Conservation (phyloP, 306 rosid genomes). For the Pyrus bretschneideri region DNA sequence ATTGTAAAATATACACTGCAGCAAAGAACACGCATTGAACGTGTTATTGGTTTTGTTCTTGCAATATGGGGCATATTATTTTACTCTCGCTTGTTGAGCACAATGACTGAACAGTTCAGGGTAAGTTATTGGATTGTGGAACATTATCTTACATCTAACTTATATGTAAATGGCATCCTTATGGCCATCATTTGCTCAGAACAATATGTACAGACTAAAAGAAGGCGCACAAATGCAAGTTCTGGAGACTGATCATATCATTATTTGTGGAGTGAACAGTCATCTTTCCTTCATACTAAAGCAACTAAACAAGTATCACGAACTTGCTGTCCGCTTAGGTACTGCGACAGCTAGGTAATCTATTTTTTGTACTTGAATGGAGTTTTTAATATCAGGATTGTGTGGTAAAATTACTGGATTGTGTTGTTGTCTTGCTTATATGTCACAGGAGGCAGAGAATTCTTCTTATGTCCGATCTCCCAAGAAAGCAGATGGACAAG, state of each 20-base stretch:
- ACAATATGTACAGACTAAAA: conserved; percentile 83
- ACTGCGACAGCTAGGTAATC: conserved; percentile 89
- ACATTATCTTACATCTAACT: background rate
- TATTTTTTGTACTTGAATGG: conserved; percentile 13
- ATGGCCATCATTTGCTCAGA: conserved; percentile 42
- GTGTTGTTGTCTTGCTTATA: conserved; percentile 16
- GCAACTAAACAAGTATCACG: conserved; percentile 86
- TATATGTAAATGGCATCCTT: conserved; percentile 19
- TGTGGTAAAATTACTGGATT: conserved; percentile 26
- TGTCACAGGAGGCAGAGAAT: conserved; percentile 79
- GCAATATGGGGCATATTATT: conserved; percentile 97
- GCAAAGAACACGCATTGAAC: conserved; percentile 88
- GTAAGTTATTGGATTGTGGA: conserved; percentile 37
- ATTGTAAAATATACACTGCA: conserved; percentile 25
- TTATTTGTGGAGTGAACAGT: conserved; percentile 84
- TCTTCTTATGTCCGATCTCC: conserved; percentile 95
- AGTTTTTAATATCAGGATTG: conserved; percentile 23
- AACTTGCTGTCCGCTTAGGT: conserved; percentile 83
- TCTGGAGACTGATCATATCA: conserved; percentile 88
- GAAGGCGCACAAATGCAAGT: conserved; percentile 97
- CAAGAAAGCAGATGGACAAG: conserved; percentile 89
- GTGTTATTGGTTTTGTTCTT: conserved; percentile 82
- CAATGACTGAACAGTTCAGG: conserved; percentile 96
- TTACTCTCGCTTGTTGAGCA: conserved; percentile 84
- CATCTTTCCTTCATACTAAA: conserved; percentile 78